phyloP scores from a whole-genome alignment of 257 asterid species.

The Solanum chiquidenum region DNA sequence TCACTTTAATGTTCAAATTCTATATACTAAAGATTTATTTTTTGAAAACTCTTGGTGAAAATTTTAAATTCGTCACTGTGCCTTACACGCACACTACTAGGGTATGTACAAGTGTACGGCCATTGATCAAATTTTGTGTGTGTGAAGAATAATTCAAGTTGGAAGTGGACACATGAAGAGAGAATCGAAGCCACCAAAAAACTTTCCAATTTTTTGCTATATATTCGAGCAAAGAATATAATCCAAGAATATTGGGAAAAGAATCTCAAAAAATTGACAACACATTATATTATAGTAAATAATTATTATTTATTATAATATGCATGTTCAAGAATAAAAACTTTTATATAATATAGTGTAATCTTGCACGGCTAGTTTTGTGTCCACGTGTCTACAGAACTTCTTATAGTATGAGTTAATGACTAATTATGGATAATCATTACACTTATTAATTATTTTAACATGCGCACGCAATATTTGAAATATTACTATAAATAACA shows the following conservation, averaged over 20 bases:
- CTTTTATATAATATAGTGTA: not conserved
- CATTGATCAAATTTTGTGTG: not conserved
- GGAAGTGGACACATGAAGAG: not conserved
- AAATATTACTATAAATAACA: no score
- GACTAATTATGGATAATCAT: not conserved
- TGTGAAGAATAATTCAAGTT: not conserved
- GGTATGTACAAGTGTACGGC: not conserved
- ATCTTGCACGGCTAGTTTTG: not conserved
- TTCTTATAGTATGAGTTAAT: not conserved
- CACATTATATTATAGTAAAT: not conserved
- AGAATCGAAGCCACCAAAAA: not conserved
- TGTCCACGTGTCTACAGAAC: not conserved
- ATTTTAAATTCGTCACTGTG: rapidly evolving
- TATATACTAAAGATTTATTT: not conserved
- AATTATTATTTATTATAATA: not conserved
- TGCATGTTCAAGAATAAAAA: not conserved
- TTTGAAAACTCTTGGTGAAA: not conserved
- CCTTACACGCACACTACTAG: not conserved
- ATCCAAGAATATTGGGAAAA: not conserved
- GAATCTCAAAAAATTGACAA: not conserved
- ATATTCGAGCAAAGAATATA: not conserved
- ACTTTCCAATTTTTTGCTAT: not conserved
- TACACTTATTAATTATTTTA: not conserved
- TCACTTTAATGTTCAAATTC: not conserved
- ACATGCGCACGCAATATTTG: not conserved